Evolutionary conservation across 2,329 filamentous ascomycete genomes (phyloP).

Genomic region (Diaporthe sp.): DNA sequence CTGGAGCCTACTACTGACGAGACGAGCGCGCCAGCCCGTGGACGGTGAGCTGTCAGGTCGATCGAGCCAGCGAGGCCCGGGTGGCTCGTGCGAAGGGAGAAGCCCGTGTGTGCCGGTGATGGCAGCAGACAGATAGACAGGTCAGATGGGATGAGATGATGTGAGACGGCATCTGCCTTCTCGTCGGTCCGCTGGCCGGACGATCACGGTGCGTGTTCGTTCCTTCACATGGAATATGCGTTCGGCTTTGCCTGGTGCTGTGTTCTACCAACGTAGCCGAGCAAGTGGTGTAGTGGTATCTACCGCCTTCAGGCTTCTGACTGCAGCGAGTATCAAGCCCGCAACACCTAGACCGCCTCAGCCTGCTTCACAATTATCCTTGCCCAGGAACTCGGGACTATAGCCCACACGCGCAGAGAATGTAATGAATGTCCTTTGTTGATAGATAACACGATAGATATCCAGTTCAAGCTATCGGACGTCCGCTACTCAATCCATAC

Average conservation of each 20-base stretch:
- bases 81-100: conserved; percentile 16
- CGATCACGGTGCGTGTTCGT: conserved; percentile 9
- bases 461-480: background rate
- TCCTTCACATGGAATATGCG: conserved; percentile 4
- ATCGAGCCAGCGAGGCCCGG: conserved; percentile 10
- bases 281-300: background rate
- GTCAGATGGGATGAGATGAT: conserved; percentile 37
- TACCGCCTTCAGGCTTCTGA: background rate
- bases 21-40: background rate
- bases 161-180: conserved; percentile 39
- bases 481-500: conserved; percentile 8
- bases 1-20: background rate
- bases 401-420: background rate
- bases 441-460: background rate
- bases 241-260: background rate
- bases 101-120: background rate
- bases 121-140: conserved; percentile 1
- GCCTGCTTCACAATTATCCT: background rate
- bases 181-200: conserved; percentile 25
- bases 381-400: background rate
- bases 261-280: background rate
- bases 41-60: conserved; percentile 29
- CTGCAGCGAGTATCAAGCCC: background rate
- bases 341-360: background rate
- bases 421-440: background rate